phyloP scores from a whole-genome alignment of 164 flowering plant species.

The Aristolochia contorta region DNA sequence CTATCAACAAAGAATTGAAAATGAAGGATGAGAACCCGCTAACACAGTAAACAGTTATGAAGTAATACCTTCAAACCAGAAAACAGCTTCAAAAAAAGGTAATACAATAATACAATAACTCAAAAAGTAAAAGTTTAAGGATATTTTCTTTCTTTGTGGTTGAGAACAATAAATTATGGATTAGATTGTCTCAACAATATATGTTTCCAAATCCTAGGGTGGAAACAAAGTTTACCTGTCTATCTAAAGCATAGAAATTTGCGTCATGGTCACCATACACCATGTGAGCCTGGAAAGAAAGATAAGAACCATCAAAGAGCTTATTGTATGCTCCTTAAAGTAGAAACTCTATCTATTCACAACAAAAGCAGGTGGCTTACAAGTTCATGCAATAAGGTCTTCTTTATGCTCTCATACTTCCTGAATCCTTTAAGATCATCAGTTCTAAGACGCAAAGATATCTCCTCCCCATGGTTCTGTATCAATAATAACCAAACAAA shows the following conservation, averaged over 20 bases:
- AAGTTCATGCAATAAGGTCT: conserved; percentile 92
- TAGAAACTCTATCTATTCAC: too few relatives aligned
- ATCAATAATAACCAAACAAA: conserved; percentile 6
- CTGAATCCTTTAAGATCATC: conserved; percentile 97
- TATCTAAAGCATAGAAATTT: conserved; percentile 68
- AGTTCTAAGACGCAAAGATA: conserved; percentile 93
- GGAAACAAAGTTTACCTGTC: conserved; percentile 40
- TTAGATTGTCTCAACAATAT: too few relatives aligned
- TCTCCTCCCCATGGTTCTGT: conserved; percentile 96
- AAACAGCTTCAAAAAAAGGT: too few relatives aligned
- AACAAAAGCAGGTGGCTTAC: conserved; percentile 27
- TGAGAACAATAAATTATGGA: too few relatives aligned
- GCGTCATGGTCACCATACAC: conserved; percentile 85
- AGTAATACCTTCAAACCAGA: neutral
- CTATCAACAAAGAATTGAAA: conserved; percentile 28
- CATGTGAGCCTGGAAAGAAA: conserved; percentile 86
- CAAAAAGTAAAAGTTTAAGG: too few relatives aligned
- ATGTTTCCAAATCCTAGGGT: too few relatives aligned
- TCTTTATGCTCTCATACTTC: conserved; percentile 86
- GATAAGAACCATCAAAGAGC: neutral
- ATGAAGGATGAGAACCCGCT: neutral
- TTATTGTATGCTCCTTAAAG: too few relatives aligned
- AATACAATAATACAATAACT: too few relatives aligned
- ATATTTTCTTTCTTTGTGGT: too few relatives aligned
- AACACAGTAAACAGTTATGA: too few relatives aligned